phyloP scores from a whole-genome alignment of 495 filamentous ascomycete species.

The Beverwykella pulmonaria region DNA sequence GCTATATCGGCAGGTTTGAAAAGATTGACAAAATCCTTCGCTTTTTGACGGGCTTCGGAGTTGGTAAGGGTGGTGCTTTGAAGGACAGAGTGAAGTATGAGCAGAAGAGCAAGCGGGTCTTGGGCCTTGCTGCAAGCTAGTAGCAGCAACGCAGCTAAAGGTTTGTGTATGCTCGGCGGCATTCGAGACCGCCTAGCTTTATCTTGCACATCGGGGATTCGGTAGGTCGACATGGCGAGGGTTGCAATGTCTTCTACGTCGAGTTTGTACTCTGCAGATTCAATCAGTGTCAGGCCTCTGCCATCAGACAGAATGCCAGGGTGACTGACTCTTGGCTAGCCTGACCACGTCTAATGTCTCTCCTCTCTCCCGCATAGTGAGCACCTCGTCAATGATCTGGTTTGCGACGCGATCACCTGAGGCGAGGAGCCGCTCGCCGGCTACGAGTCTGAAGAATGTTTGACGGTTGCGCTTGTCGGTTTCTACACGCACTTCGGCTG shows the following conservation, averaged over 20 bases:
- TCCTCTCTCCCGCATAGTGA: background rate
- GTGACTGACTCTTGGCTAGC: conserved; percentile 13
- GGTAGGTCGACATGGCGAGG: conserved; percentile 6
- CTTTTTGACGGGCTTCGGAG: background rate
- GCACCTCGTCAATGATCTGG: background rate
- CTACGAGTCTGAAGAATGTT: background rate
- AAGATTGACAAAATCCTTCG: background rate
- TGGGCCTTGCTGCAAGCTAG: conserved; percentile 4
- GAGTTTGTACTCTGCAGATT: background rate
- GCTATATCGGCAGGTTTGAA: conserved; percentile 9
- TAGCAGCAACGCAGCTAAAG: background rate
- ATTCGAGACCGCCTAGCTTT: background rate
- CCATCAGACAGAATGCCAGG: background rate
- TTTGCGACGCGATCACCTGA: background rate
- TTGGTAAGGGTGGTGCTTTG: background rate
- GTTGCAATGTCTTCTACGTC: conserved; percentile 9
- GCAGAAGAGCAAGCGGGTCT: conserved; percentile 7
- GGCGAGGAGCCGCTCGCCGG: background rate
- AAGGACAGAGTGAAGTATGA: conserved; percentile 4
- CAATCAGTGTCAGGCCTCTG: background rate
- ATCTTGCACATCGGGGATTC: conserved; percentile 14
- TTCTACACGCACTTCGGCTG: background rate
- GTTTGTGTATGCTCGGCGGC: conserved; percentile 14
- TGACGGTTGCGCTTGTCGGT: background rate
- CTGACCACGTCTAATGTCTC: background rate